These are phyloP conservation scores for Euphrasia arctica DNA, from an alignment of 305 asterid species.

Conservation along the genomic window DNA sequence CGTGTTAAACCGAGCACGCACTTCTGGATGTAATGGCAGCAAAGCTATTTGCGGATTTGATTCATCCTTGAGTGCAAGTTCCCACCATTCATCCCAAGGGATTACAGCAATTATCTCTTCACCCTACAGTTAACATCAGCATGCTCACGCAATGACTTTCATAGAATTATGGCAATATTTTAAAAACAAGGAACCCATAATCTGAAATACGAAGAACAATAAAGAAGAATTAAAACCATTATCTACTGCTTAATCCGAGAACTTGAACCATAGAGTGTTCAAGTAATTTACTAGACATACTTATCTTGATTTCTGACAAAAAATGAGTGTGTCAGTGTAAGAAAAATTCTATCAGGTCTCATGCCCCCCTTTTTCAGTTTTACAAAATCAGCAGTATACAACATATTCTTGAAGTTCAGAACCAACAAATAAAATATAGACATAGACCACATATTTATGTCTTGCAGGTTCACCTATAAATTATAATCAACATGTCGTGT, in stretches of 20 bases:
- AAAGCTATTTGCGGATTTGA: conserved; percentile 93
- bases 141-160: conserved; percentile 7
- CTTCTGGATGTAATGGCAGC: conserved; percentile 84
- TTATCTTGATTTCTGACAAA: not conserved
- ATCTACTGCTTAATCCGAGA: conserved; percentile 15
- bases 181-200: conserved; percentile 5
- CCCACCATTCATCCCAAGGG: conserved; percentile 99
- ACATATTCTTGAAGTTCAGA: not conserved
- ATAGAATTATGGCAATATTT: conserved; percentile 4
- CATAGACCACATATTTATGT: not conserved
- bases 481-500: not conserved
- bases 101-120: conserved; percentile 81
- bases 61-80: conserved; percentile 66
- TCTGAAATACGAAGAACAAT: conserved; percentile 3
- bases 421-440: not conserved
- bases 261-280: conserved; percentile 4
- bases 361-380: not conserved
- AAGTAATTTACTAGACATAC: not conserved
- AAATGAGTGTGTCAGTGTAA: not conserved
- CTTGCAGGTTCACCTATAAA: conserved; percentile 4
- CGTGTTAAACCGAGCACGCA: conserved; percentile 67
- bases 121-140: conserved; percentile 46
- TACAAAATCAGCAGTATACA: not conserved
- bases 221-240: not conserved
- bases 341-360: not conserved